A percentile compares a stretch with the other conserved stretches of the same genome.
These are phyloP conservation scores for Lasiosphaeris hirsuta DNA, from an alignment of 495 filamentous ascomycete genomes.

Conservation along the genomic window DNA sequence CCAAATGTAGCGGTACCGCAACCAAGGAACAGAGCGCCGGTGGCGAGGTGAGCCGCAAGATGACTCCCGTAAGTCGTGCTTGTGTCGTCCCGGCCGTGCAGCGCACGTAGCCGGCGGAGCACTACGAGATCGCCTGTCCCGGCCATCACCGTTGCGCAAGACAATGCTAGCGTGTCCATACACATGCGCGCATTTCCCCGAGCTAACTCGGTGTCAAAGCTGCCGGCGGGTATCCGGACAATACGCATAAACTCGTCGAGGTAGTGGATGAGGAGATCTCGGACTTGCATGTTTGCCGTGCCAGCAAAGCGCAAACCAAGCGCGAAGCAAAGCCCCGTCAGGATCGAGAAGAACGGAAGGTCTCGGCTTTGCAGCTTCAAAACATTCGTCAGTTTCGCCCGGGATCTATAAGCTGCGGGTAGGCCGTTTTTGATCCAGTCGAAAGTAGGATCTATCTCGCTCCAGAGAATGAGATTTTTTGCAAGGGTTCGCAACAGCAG, in stretches of 20 bases:
- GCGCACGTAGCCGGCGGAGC: slow-evolving; percentile 81
- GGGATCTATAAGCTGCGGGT: slow-evolving; percentile 60
- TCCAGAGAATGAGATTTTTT: slow-evolving; percentile 93
- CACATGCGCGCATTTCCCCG: slow-evolving; percentile 83
- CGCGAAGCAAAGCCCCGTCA: slow-evolving; percentile 82
- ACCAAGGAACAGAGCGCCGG: slow-evolving; percentile 87
- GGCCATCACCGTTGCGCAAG: slow-evolving; percentile 87
- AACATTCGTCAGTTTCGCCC: slow-evolving; percentile 51
- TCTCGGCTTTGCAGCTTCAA: slow-evolving; percentile 65
- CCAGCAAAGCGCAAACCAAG: slow-evolving; percentile 84
- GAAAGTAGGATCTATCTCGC: slow-evolving; percentile 64
- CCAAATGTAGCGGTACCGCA: slow-evolving; percentile 89
- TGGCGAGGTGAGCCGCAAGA: slow-evolving; percentile 85
- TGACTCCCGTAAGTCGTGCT: slow-evolving; percentile 92
- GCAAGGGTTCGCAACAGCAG: slow-evolving; percentile 87
- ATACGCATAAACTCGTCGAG: slow-evolving; percentile 84
- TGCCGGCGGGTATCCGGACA: slow-evolving; percentile 59
- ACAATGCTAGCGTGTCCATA: slow-evolving; percentile 77
- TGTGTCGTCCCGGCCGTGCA: slow-evolving; percentile 82
- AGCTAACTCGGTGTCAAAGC: slow-evolving; percentile 78
- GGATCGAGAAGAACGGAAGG: slow-evolving; percentile 88
- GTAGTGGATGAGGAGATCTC: slow-evolving; percentile 79
- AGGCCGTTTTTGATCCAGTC: slow-evolving; percentile 74
- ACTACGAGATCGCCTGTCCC: slow-evolving; percentile 86
- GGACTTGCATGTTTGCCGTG: slow-evolving; percentile 65